phyloP scores from a whole-genome alignment of 495 filamentous ascomycete genomes.

The Penicillium angulare region DNA sequence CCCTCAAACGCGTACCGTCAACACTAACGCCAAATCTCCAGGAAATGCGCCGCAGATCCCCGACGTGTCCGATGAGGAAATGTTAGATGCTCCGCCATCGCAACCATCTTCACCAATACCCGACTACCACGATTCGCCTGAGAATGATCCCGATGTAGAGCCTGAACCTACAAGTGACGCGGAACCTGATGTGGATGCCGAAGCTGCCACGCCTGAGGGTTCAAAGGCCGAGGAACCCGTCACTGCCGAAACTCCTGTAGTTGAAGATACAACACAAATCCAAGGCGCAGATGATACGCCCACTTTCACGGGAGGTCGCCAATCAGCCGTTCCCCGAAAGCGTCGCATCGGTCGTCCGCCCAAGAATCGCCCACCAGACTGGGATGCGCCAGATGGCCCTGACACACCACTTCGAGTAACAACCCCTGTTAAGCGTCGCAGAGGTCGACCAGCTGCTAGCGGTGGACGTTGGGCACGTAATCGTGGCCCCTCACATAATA shows the following conservation, averaged over 20 bases:
- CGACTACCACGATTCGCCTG: constrained; percentile 29
- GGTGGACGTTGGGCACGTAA: constrained; percentile 65
- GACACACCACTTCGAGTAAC: constrained; percentile 51
- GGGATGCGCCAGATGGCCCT: constrained; percentile 60
- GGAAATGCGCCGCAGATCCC: constrained; percentile 44
- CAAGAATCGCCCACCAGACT: constrained; percentile 76
- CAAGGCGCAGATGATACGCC: constrained; percentile 28
- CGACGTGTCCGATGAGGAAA: constrained; percentile 51
- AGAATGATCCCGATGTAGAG: constrained; percentile 27
- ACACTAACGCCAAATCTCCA: constrained; percentile 23
- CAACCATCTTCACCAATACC: constrained; percentile 35
- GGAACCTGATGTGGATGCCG: constrained; percentile 26
- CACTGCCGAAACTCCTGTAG: constrained; percentile 34
- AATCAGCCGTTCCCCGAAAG: constrained; percentile 63
- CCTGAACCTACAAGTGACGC: constrained; percentile 25
- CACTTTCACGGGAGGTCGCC: constrained; percentile 31
- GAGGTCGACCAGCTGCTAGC: constrained; percentile 67
- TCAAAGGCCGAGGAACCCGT: constrained; percentile 32
- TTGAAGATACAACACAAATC: constrained; percentile 37
- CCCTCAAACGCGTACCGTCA: constrained; percentile 21
- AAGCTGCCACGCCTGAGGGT: constrained; percentile 16
- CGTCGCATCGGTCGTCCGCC: constrained; percentile 82
- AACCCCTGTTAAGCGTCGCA: constrained; percentile 62
- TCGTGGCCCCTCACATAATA: constrained; percentile 70
- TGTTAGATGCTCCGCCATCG: constrained; percentile 42